Evolutionary conservation across 129 eudicot genomes (phyloP).

Genomic region (Apium graveolens): DNA sequence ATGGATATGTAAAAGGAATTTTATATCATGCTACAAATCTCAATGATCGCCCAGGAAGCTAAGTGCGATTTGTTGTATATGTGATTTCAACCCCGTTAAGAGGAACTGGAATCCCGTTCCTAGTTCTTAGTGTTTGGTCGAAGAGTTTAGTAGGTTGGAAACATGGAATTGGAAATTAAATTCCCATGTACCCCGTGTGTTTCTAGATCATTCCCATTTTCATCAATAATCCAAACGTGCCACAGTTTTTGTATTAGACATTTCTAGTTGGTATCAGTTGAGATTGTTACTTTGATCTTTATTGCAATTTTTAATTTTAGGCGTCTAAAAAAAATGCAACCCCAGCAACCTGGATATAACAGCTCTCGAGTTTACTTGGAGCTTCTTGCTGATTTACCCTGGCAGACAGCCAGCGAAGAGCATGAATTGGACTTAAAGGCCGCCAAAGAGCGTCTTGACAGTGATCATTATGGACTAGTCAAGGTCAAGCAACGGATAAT

Average conservation of each 20-base stretch:
- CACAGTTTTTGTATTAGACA: neutral
- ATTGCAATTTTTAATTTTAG: constrained; percentile 32
- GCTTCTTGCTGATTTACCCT: constrained; percentile 95
- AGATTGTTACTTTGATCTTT: constrained; percentile 15
- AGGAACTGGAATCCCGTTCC: neutral
- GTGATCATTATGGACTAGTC: constrained; percentile 81
- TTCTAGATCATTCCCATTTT: neutral
- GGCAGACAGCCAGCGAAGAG: constrained; percentile 88
- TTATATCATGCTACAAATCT: neutral
- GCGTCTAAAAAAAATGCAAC: constrained; percentile 98
- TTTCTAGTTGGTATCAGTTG: neutral
- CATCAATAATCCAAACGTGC: neutral
- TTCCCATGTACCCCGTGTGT: neutral
- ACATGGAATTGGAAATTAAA: neutral
- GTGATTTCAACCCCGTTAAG: neutral
- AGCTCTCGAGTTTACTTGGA: constrained; percentile 95
- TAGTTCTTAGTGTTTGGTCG: neutral
- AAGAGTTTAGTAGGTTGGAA: neutral
- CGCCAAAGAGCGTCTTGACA: constrained; percentile 88
- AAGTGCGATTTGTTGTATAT: neutral
- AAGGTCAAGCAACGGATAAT: constrained; percentile 94
- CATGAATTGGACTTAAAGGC: constrained; percentile 75
- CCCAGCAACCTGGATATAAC: constrained; percentile 95
- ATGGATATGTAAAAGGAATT: neutral
- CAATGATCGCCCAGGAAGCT: neutral